Evolutionary conservation across 371 early-diverging fungal species (phyloP).

Genomic region (Mortierella polycephala): DNA sequence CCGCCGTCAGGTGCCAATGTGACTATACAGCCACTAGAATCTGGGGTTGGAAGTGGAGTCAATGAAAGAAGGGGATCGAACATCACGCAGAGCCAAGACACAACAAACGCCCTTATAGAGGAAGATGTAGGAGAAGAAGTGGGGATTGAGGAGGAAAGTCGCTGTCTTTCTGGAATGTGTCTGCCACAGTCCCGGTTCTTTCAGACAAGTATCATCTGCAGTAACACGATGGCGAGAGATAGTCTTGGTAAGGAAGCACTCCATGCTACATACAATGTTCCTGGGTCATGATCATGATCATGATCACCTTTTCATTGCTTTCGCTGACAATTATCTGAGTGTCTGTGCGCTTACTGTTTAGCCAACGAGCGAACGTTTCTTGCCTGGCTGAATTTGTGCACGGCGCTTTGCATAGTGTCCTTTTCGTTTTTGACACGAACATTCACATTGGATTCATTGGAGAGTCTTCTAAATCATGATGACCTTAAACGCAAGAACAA

Average conservation of each 20-base stretch:
- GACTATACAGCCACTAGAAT: neutral
- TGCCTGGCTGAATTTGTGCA: slow-evolving; percentile 28
- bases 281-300: neutral
- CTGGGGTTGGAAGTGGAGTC: neutral
- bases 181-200: slow-evolving; percentile 35
- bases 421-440: slow-evolving; percentile 32
- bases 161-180: slow-evolving; percentile 34
- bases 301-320: neutral
- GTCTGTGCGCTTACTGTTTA: slow-evolving; percentile 1
- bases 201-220: slow-evolving; percentile 41
- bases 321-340: neutral
- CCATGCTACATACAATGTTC: neutral
- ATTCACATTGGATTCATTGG: slow-evolving; percentile 16
- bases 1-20: neutral
- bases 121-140: slow-evolving; percentile 2
- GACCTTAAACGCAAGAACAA: slow-evolving; percentile 10
- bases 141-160: slow-evolving; percentile 20
- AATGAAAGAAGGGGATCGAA: neutral
- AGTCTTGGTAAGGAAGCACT: slow-evolving; percentile 24
- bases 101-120: neutral
- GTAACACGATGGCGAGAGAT: slow-evolving; percentile 49
- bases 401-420: slow-evolving; percentile 32
- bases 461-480: neutral
- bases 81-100: neutral
- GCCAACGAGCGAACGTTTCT: slow-evolving; percentile 50